A percentile compares a stretch with the other conserved stretches of the same genome.
These are phyloP conservation scores for Akanthomyces lecanii DNA, from an alignment of 2,329 filamentous ascomycete genomes.

Conservation along the genomic window DNA sequence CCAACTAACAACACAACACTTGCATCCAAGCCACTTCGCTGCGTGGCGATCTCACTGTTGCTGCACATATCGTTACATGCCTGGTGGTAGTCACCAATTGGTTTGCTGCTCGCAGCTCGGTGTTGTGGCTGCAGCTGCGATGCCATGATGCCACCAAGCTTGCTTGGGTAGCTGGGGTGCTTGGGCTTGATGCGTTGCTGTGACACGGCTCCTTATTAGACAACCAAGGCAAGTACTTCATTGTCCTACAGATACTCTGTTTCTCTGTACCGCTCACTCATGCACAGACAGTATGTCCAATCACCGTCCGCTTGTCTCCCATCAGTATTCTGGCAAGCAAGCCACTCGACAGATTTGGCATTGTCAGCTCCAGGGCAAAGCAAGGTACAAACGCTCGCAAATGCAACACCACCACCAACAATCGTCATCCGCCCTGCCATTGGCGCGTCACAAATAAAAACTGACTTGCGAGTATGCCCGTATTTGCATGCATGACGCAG, in stretches of 20 bases:
- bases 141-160: slow-evolving; percentile 8
- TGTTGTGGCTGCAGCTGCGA: slow-evolving; percentile 13
- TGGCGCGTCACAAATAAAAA: slow-evolving; percentile 1
- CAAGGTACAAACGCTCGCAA: neutral
- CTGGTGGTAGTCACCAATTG: neutral
- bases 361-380: neutral
- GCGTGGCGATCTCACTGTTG: slow-evolving; percentile 11
- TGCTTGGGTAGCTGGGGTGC: slow-evolving; percentile 8
- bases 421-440: neutral
- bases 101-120: slow-evolving; percentile 2
- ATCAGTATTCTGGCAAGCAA: neutral
- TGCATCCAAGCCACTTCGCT: slow-evolving; percentile 2
- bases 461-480: neutral
- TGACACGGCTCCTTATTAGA: neutral
- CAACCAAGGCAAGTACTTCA: neutral
- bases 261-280: neutral
- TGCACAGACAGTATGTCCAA: neutral
- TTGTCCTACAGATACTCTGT: neutral
- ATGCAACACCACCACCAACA: too few relatives aligned
- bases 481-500: slow-evolving; percentile 8
- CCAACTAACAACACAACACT: neutral
- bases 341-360: neutral
- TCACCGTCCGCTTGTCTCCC: neutral
- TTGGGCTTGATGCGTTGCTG: neutral
- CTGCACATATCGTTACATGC: slow-evolving; percentile 7